Base-by-base conservation (phyloP, 371 early-diverging fungal genomes). In the Mortierella polycephala region DNA sequence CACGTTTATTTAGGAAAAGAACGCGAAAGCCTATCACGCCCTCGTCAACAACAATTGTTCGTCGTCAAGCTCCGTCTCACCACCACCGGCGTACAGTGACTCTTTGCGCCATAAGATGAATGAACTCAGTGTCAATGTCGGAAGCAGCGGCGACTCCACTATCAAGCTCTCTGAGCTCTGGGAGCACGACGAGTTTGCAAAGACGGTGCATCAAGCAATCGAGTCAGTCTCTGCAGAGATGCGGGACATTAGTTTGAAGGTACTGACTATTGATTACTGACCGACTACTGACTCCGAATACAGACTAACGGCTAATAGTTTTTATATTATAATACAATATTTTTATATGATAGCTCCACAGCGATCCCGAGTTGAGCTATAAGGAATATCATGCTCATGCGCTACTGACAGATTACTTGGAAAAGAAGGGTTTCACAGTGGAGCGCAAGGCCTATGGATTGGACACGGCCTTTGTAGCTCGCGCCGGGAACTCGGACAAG, bases 381-480 rank as follows among this genome's bases (percentile, higher is more conserved):
- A 41, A 83, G 37, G 85, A 85, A 65, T 51, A 58, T 64, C 71
- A 66, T n/a, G 84, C 85, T 3, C 79, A 81, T 61, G 64, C 71
- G 30, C 45, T 83, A 21, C 42, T 85, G 58, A 82, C 84, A 5
- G 61, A 70, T 9, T 85, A 82, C 63, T 60, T 85, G 46, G 71
- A 79, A 49, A 56, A 46, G 46, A 77, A 84, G 62, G 84, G 84
- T 16, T 76, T 84, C 52, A 11, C 57, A 0, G 82, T 84, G 50
- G 63, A 82, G 52, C 80, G 76, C 8, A 54, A 60, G 42, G 85
- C 82, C 18, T 75, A 59, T 60, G 75, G 69, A 3, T 45, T 84
- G 9, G 73, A 83, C 16, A 85, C 85, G 5, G 83, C 85, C 2
- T 85, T 85, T 64, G 70, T 82, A 10, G 85, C 85, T 47, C 63